These are phyloP conservation scores for Ensete ventricosum DNA, from an alignment of 176 grass and related monocot species.

Conservation along the genomic window DNA sequence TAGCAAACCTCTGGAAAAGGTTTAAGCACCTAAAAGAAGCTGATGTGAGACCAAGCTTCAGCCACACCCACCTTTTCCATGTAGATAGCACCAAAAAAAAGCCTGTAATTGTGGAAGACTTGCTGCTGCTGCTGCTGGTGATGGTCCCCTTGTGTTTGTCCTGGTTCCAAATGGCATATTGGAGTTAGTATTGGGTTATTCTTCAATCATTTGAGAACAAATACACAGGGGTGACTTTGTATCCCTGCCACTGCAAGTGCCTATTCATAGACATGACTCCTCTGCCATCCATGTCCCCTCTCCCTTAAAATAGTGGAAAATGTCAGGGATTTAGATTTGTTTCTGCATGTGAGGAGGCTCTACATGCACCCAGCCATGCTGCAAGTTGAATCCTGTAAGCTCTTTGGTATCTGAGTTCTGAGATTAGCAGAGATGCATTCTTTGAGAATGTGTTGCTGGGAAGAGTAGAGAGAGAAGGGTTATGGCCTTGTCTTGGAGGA, in stretches of 20 bases:
- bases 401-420: no score
- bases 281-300: background rate
- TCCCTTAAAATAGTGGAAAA: background rate
- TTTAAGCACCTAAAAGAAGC: background rate
- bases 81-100: slow-evolving; percentile 4
- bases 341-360: background rate
- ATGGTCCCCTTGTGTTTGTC: background rate
- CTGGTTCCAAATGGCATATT: background rate
- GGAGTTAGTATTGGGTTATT: background rate
- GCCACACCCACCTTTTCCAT: background rate
- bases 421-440: background rate
- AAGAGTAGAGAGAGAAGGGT: background rate
- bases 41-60: background rate
- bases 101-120: slow-evolving; percentile 5
- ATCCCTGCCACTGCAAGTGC: no score
- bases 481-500: background rate
- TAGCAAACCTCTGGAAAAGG: background rate
- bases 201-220: background rate
- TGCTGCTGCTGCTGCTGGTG: background rate
- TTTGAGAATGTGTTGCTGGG: background rate
- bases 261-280: background rate
- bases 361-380: background rate
- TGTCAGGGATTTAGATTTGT: background rate
- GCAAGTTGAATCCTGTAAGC: background rate
- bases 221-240: no score